Base-by-base conservation (phyloP, 2,329 filamentous ascomycete genomes). In the Ascocoryne sarcoides region DNA sequence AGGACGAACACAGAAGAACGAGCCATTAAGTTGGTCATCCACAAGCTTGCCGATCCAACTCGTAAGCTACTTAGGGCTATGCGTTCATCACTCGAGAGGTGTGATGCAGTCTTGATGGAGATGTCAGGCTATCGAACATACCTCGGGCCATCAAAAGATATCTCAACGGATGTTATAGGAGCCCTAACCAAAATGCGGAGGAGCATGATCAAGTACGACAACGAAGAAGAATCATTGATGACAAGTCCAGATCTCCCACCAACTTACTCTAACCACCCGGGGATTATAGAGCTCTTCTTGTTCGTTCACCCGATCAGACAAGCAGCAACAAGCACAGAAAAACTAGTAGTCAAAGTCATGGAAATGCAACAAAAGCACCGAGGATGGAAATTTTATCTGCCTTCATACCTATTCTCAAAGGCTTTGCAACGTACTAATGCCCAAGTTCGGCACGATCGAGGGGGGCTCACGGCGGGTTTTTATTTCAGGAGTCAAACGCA, bases 371-470 rank as follows among this genome's bases (percentile, higher is more conserved):
- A 65, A 47, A 56, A 49, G 18, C 60, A 64, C 3, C 57, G 58
- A 41, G 57, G 62, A 45, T 66, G 63, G 41, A 61, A 60, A 4
- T 48, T 75, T 9, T 65, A 73, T 41, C 54, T 68, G 1, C 73
- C 75, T 3, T 70, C 68, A 0, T 76, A 77, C 45, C 70, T 73
- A 0, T 62, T 70, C n/a, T 49, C 52, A 32, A 77, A 77, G 50
- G 64, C 71, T 4, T 40, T 76, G 2, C 66, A 73, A 47, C 62
- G 73, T 23, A 68, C 69, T 4, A 77, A 76, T 50, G 63, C 67
- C 2, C 72, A 76, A 47, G 73, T 77, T 4, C 63, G 73, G 21
- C 75, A 78, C 47, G 75, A 79, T 50, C 64, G 73, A 44, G 74
- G 75, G 14, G 73, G 73, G 17, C 63, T 75, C 15, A 75, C 73